These are phyloP conservation scores for Triangularia setosa DNA, from an alignment of 2,329 filamentous ascomycete genomes.

Conservation along the genomic window DNA sequence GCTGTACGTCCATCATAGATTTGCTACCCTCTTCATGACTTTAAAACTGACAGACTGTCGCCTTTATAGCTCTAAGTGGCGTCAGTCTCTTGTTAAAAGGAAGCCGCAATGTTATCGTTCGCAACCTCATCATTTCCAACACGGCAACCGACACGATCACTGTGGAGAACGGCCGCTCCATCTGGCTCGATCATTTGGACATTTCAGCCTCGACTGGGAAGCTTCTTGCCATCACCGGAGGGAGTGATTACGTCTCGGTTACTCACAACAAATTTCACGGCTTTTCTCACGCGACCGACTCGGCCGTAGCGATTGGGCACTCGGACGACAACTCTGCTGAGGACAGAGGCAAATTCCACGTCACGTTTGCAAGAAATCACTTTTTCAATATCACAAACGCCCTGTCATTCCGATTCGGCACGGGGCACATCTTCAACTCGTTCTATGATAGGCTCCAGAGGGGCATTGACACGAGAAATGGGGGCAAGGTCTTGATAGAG, in stretches of 20 bases:
- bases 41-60: not conserved
- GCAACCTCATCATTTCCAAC: constrained; percentile 56
- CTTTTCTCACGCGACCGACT: not conserved
- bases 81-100: constrained; percentile 50
- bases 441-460: constrained; percentile 1
- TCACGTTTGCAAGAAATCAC: constrained; percentile 10
- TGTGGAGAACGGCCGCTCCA: constrained; percentile 51
- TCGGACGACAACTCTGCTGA: not conserved
- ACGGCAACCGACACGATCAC: constrained; percentile 56
- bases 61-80: constrained; percentile 35
- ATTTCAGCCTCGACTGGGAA: constrained; percentile 57
- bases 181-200: constrained; percentile 66
- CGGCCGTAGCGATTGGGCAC: not conserved
- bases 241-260: constrained; percentile 12
- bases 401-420: constrained; percentile 5
- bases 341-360: constrained; percentile 5
- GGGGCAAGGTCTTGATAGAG: constrained; percentile 6
- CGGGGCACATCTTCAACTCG: constrained; percentile 11
- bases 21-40: not conserved
- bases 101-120: constrained; percentile 55
- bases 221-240: constrained; percentile 59
- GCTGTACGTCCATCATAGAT: constrained; percentile 26
- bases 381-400: not conserved
- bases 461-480: constrained; percentile 3
- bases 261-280: constrained; percentile 10